Conservation (phyloP, 2,329 filamentous ascomycete genomes). For the Penicillium sp. region DNA sequence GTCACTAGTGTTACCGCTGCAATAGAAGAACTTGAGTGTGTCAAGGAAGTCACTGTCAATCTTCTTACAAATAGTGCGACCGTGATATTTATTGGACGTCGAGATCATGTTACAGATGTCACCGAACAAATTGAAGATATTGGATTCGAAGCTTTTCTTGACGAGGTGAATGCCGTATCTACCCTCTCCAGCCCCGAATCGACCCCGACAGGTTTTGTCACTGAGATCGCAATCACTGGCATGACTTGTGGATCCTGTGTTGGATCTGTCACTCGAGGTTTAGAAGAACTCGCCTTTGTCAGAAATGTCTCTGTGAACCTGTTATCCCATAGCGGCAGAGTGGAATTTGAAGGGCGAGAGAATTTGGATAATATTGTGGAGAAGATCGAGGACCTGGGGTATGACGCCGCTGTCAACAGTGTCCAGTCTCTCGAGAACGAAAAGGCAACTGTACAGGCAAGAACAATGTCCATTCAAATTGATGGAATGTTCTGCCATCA, state of each 20-base stretch:
- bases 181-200: constrained; percentile 6
- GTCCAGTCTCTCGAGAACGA: constrained; percentile 33
- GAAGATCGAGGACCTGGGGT: constrained; percentile 62
- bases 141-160: constrained; percentile 49
- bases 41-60: constrained; percentile 62
- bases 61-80: constrained; percentile 68
- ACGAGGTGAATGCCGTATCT: constrained; percentile 31
- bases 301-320: constrained; percentile 52
- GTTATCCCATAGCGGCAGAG: constrained; percentile 51
- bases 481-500: constrained; percentile 75
- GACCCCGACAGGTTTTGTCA: constrained; percentile 29
- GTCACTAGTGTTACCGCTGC: constrained; percentile 63
- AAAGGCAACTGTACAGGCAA: constrained; percentile 33
- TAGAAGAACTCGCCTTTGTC: constrained; percentile 50
- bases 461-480: constrained; percentile 66
- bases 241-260: constrained; percentile 62
- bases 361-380: constrained; percentile 49
- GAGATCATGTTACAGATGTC: constrained; percentile 48
- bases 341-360: constrained; percentile 51
- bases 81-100: constrained; percentile 56
- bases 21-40: constrained; percentile 59
- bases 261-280: constrained; percentile 48
- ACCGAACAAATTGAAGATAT: constrained; percentile 52
- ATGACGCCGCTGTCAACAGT: constrained; percentile 62
- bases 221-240: constrained; percentile 54